A percentile compares a stretch with the other conserved stretches of the same genome.
Evolutionary conservation across 1,139 yeast genomes (phyloP).

Genomic region (Arxiozyma slooffiae): DNA sequence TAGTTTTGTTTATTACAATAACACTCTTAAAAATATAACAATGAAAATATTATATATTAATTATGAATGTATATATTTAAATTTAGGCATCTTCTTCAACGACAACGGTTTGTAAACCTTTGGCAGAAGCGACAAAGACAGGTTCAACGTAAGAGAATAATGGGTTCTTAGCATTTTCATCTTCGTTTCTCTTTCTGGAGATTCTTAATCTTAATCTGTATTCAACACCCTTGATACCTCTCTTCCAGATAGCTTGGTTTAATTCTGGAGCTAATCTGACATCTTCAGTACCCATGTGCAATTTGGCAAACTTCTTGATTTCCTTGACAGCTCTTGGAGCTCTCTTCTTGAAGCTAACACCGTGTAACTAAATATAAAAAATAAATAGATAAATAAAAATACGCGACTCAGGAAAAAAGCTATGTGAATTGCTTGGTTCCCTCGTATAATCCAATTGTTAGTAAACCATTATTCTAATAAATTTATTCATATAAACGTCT

Average conservation of each 20-base stretch:
- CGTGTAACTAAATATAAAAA: conserved; percentile 56
- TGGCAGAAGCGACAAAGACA: conserved; percentile 85
- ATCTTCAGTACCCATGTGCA: conserved; percentile 98
- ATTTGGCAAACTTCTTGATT: conserved; percentile 95
- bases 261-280: conserved; percentile 98
- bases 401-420: conserved; percentile 2
- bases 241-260: conserved; percentile 98
- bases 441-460: conserved; percentile 1
- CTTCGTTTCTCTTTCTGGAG: conserved; percentile 99
- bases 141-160: conserved; percentile 98
- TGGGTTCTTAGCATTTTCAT: conserved; percentile 98
- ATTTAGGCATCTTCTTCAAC: conserved; percentile 76
- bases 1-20: background rate
- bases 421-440: background rate
- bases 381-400: background rate
- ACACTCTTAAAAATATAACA: background rate
- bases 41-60: background rate
- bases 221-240: conserved; percentile 99
- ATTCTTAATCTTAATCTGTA: conserved; percentile 97
- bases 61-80: conserved; percentile 9
- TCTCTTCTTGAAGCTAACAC: conserved; percentile 98
- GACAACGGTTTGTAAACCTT: conserved; percentile 97
- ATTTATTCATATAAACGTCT: no score
- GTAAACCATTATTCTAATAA: background rate
- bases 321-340: conserved; percentile 99